Base-by-base conservation (phyloP, 208 protist species). In the Tetramitus jugosus region DNA sequence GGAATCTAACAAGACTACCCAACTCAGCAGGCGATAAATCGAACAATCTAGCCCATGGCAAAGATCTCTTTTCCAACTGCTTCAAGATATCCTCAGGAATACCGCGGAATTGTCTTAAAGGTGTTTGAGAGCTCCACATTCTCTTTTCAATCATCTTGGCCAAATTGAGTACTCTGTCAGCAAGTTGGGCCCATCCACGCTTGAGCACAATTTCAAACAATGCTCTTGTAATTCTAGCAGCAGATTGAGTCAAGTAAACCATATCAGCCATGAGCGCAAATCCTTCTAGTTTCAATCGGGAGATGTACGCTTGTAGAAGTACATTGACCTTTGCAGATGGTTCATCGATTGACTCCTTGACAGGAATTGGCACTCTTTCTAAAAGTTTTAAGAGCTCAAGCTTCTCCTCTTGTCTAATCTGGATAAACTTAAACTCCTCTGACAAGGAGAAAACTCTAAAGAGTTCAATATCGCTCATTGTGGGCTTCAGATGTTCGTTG, bases 271-370 rank as follows among this genome's bases (percentile, higher is more conserved):
- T 88, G 52, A 99, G 87, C 8, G 97, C 94, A 84, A 98, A 95
- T 7, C 97, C 97, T n/a, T 97, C 92, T 1, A 99, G 83, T 35
- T 82, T 85, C 65, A 99, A 91, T 76, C 91, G 87, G 49, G 95
- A 98, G 79, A 99, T 99, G 87, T 99, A 99, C 52, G 94, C 91
- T 85, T 99, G 98, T 20, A 99, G 87, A 6, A 99, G 87, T 17
- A 99, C 87, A 84, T 99, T 99, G 64, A 98, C 93, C 86, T 99
- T 99, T 13, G 95, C 94, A 35, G 91, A 78, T 6, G 93, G 88
- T 67, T 98, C 96, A 65, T 98, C 95, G 42, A 93, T 83, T 49
- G 80, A 84, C 84, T 99, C 97, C 72, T 96, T 96, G 62, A 99
- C 90, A 10, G 97, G 97, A 67, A 99, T 92, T 0, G 97, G 98